Conservation (phyloP, 257 asterid genomes). For the Perilla frutescens region DNA sequence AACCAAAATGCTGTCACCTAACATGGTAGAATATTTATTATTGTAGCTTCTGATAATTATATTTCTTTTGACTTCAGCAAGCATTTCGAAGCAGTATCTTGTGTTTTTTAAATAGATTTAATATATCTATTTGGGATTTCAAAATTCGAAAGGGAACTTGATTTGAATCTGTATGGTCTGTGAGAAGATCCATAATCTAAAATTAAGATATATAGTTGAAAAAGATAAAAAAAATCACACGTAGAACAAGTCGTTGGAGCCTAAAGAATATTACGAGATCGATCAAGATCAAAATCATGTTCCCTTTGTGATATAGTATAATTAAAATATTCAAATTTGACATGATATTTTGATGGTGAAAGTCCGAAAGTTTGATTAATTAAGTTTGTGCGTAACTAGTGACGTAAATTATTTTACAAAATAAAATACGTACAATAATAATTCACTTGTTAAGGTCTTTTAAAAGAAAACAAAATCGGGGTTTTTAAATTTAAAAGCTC, state of each 20-base stretch:
- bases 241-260: slow-evolving; percentile 29
- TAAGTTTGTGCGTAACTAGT: background rate
- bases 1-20: slow-evolving; percentile 36
- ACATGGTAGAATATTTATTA: slow-evolving; percentile 38
- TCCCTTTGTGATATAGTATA: background rate
- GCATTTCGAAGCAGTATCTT: slow-evolving; percentile 25
- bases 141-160: background rate
- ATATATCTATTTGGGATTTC: slow-evolving; percentile 28
- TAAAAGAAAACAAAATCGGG: background rate
- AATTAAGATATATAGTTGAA: background rate
- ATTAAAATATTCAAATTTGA: slow-evolving; percentile 15
- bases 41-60: slow-evolving; percentile 29
- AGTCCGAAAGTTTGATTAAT: background rate
- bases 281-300: slow-evolving; percentile 17
- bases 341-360: background rate
- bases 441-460: background rate
- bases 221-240: too few relatives aligned
- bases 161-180: background rate
- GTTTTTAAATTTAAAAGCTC: too few relatives aligned
- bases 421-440: background rate
- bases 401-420: background rate
- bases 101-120: background rate
- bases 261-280: slow-evolving; percentile 12
- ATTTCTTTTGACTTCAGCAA: slow-evolving; percentile 41
- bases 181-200: background rate